Evolutionary conservation across 768 basidiomycete species (phyloP).

Genomic region (Lentinula boryana): DNA sequence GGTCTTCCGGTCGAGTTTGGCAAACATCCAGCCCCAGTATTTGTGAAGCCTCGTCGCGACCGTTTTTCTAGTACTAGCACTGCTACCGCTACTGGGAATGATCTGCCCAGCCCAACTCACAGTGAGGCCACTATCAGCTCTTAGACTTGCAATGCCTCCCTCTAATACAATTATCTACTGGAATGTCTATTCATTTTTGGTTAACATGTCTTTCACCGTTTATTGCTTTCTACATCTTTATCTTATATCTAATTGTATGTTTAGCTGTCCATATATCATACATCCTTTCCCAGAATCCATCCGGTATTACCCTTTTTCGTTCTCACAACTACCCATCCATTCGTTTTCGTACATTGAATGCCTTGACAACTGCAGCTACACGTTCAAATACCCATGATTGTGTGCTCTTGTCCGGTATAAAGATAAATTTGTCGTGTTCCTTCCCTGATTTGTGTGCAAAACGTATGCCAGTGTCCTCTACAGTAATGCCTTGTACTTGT

Average conservation of each 20-base stretch:
- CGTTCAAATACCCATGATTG: constrained; percentile 80
- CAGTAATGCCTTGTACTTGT: constrained; percentile 80
- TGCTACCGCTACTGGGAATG: constrained; percentile 30
- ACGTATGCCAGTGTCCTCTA: constrained; percentile 88
- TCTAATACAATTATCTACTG: background rate
- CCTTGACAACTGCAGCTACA: constrained; percentile 69
- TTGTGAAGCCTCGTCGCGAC: constrained; percentile 35
- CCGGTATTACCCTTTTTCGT: background rate
- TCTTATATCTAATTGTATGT: constrained; percentile 1
- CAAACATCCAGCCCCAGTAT: constrained; percentile 18
- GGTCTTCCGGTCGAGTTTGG: constrained; percentile 25
- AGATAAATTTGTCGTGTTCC: constrained; percentile 70
- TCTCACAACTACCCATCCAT: constrained; percentile 35
- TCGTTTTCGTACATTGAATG: constrained; percentile 66
- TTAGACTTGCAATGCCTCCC: constrained; percentile 3
- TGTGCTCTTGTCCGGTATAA: constrained; percentile 68
- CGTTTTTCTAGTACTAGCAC: constrained; percentile 54
- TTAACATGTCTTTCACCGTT: background rate
- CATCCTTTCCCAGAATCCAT: background rate
- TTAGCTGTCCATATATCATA: background rate
- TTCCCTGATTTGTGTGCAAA: constrained; percentile 76
- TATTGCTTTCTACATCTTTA: background rate
- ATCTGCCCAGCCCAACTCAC: constrained; percentile 26
- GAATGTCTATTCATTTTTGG: background rate
- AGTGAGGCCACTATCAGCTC: constrained; percentile 30